Evolutionary conservation across 495 filamentous ascomycete genomes (phyloP), one percentile per base, ranked within the genome.

Genomic region (Articulospora tetracladia): DNA sequence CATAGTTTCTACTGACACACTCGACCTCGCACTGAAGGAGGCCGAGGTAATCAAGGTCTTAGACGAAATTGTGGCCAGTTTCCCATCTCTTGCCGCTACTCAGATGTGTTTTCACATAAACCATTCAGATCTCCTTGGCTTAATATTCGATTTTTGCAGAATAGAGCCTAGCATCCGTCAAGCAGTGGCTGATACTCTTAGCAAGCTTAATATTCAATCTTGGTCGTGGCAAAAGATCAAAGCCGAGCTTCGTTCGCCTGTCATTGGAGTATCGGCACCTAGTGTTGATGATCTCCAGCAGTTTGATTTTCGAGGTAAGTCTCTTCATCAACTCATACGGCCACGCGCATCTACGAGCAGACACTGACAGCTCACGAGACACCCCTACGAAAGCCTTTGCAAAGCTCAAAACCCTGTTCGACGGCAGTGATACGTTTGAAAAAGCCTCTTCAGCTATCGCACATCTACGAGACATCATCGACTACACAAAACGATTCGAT

Each of bases 21-120:
- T 90, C 24, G 91, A 98, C 68, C 76, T 95, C n/a, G 85, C 92
- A 0, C 70, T 97, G 53, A 93, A 94, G 67, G 94, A 98, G 72
- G 94, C 94, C 0, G 94, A 98, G 69, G 88, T 91, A 3, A 85
- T 98, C 57, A 98, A 97, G 69, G 92, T 97, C 7, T 68, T 97
- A 47, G 93, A 98, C 68, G 94, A 98, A 66, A 87, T 97, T 47
- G 81, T 95, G 23, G 81, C 88, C 39, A 83, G 86, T 7, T 93
- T 97, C 63, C 93, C 92, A 7, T 86, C 84, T 44, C 76, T 92
- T 28, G 77, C 82, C 3, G 79, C 84, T 11, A 78, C 77, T 23
- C 83, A 83, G 23, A 92, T 97, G 81, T 96, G 92, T 70, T 97
- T 96, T 70, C 86, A 97, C 65, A 74, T 98, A 49, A 95, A 96